A percentile compares a stretch with the other conserved stretches of the same genome.
These are phyloP conservation scores for Russula lepida DNA, from an alignment of 768 basidiomycete genomes.

Conservation along the genomic window DNA sequence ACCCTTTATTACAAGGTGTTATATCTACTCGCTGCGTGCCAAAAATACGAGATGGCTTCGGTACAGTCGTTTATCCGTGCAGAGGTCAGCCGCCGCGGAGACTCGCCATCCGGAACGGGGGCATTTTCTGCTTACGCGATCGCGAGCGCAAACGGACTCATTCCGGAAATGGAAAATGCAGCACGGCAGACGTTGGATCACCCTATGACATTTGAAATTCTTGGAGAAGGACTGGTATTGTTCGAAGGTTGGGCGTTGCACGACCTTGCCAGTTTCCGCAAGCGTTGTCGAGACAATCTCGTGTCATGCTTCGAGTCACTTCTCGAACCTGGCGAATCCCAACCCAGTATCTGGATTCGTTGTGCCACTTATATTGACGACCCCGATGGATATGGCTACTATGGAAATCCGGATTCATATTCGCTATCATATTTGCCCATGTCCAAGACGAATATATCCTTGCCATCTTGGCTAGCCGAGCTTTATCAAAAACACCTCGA, in stretches of 20 bases:
- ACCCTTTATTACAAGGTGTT: background rate
- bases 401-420: too few relatives aligned
- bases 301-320: background rate
- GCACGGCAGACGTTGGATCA: background rate
- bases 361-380: too few relatives aligned
- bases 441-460: background rate
- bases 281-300: background rate
- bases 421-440: too few relatives aligned
- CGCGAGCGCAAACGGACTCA: background rate
- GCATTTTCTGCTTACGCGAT: background rate
- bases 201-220: background rate
- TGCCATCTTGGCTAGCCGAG: background rate
- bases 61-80: background rate
- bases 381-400: too few relatives aligned
- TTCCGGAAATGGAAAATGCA: background rate
- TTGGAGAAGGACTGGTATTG: background rate
- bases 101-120: too few relatives aligned
- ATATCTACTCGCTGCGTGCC: constrained; percentile 13
- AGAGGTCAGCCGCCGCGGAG: background rate
- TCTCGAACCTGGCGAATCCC: too few relatives aligned
- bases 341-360: too few relatives aligned
- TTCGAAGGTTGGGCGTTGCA: background rate
- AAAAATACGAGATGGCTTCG: constrained; percentile 23
- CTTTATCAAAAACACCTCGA: background rate
- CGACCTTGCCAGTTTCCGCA: background rate